Base-by-base conservation (phyloP, 768 basidiomycete species). In the Stropharia rugosoannulata region DNA sequence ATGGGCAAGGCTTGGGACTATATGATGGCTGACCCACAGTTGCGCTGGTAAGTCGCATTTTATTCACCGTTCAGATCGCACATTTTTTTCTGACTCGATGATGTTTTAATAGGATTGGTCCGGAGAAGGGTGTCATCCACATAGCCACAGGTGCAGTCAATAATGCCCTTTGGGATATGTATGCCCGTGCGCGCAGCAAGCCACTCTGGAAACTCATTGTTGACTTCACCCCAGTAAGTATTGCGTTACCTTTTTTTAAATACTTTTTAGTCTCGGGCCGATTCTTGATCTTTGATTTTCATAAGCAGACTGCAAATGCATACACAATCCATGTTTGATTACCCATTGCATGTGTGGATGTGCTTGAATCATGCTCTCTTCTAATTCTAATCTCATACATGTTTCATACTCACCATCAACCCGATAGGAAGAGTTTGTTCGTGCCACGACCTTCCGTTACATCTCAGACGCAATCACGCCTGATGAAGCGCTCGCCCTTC, bases 151-250 rank as follows among this genome's bases (percentile, higher is more conserved):
- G 83, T 5, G 92, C 93, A 1, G 93, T 98, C 7, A 84, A 92
- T 68, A 97, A 97, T 60, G 95, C 95, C 0, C 65, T 96, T 2
- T 98, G 95, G 95, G 95, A 97, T 65, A 85, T 96, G 84, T 93
- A 85, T 60, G 92, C 93, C 2, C 83, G 87, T 46, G 77, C 86
- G 25, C 74, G 87, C 60, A 76, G 80, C 50, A 96, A 96, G 71
- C 95, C 95, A 5, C 73, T 97, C 3, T 98, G 95, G 95, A 95
- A 97, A 68, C 79, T 98, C 13, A 80, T 98, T 46, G 87, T 88
- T 1, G 95, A 98, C 64, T 93, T 97, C 75, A 89, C 90, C 6
- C 87, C 92, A 1, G 88, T 71, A 59, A 45, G 66, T 53, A 3
- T 3, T 16, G n/a, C 15, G 51, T 37, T 47, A 15, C 25, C 27